Conservation (phyloP, 2,329 filamentous ascomycete species). For the Gaeumannomyces sp. region DNA sequence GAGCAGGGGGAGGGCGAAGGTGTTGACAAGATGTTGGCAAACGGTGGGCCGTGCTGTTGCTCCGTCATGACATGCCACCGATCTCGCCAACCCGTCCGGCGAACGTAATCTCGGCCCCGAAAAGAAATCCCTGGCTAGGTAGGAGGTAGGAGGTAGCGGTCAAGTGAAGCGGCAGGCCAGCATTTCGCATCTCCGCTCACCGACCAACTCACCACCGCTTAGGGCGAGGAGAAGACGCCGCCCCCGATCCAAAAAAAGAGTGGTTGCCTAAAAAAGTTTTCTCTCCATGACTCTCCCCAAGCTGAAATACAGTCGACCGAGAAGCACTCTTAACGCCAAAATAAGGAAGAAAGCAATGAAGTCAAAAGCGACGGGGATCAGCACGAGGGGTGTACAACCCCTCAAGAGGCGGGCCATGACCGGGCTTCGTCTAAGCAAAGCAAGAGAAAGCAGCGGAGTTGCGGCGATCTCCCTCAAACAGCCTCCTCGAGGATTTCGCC, state of each 20-base stretch:
- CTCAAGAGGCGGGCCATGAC: neutral
- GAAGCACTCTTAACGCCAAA: neutral
- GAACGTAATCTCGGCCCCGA: neutral
- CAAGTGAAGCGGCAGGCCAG: neutral
- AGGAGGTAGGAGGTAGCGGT: neutral
- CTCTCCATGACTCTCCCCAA: neutral
- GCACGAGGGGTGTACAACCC: neutral
- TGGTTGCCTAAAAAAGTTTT: neutral
- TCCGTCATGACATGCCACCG: neutral
- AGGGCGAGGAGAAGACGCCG: too few species aligned
- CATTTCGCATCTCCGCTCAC: neutral
- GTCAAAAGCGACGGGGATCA: neutral
- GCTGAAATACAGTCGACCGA: neutral
- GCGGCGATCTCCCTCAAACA: constrained; percentile 1
- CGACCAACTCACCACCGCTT: neutral
- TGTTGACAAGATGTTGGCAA: neutral
- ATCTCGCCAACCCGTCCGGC: neutral
- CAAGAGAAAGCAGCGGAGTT: constrained; percentile 4
- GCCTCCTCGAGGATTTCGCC: constrained; percentile 37
- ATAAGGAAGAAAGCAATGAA: neutral
- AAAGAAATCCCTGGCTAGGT: neutral
- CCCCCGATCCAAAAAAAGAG: neutral
- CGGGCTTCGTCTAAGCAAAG: neutral
- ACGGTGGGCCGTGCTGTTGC: constrained; percentile 2
- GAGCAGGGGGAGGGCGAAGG: neutral